These are phyloP conservation scores for Pythium scleroteichum DNA, from an alignment of 352 stramenopile species.

Conservation along the genomic window DNA sequence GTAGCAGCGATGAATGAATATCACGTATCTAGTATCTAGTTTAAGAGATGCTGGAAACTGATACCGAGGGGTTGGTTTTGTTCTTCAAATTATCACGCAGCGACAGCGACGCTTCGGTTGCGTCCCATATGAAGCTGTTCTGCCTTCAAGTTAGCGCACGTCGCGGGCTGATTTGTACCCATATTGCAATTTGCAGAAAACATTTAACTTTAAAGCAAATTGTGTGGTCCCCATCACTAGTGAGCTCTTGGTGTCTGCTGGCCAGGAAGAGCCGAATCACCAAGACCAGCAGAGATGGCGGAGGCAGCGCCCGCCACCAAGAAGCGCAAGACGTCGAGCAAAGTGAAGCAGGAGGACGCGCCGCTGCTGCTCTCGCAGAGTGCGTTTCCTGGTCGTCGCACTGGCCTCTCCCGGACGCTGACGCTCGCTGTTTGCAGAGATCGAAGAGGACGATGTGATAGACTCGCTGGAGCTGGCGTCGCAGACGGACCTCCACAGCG, in stretches of 20 bases:
- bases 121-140: too few relatives aligned
- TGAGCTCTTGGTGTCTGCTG: neutral
- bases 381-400: neutral
- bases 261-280: neutral
- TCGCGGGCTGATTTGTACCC: slow-evolving; percentile 7
- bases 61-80: too few relatives aligned
- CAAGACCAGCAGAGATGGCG: neutral
- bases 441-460: slow-evolving; percentile 51
- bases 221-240: slow-evolving; percentile 5
- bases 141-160: neutral
- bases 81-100: too few relatives aligned
- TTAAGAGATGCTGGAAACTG: too few relatives aligned
- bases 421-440: slow-evolving; percentile 10
- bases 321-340: slow-evolving; percentile 50
- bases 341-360: slow-evolving; percentile 32
- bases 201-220: neutral
- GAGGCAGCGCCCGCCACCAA: slow-evolving; percentile 33
- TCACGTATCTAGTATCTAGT: too few relatives aligned
- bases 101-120: too few relatives aligned
- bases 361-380: slow-evolving; percentile 44
- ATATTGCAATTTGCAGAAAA: slow-evolving; percentile 9
- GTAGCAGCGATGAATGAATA: too few relatives aligned
- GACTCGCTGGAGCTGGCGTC: slow-evolving; percentile 57
- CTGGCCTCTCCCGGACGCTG: neutral
- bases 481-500: slow-evolving; percentile 64